Base-by-base conservation (phyloP, 2,329 filamentous ascomycete genomes). In the Calonectria leucothoes region DNA sequence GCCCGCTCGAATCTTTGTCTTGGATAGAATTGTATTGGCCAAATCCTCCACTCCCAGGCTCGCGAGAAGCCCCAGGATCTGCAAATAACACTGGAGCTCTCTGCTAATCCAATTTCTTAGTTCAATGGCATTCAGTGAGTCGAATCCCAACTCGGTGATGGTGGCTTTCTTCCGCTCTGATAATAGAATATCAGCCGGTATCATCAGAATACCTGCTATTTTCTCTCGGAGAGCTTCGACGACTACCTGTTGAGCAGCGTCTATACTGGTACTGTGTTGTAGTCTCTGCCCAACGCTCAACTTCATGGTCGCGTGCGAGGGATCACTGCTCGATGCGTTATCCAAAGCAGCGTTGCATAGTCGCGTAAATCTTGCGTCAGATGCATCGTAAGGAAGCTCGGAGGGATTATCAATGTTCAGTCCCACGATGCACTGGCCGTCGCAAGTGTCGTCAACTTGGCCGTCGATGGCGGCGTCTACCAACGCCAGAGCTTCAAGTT, bases 1-100 rank as follows among this genome's bases (percentile, higher is more conserved):
- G 14, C 42, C n/a, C 6, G 61, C 69, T 23, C 42, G 65, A 42
- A 71, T 61, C 2, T 29, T 37, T 11, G 75, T 78, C 72, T 82
- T 82, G 29, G 74, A 75, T 45, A 82, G 66, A n/a, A 82, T 75
- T 35, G 80, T 37, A 8, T 37, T 68, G 5, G 77, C 76, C 66
- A 82, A 52, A 66, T 81, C 79, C 1, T 37, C 57, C 37, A 82
- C 45, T 25, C 85, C 87, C 2, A 88, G 88, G 76, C 88, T 89
- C 7, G 86, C 88, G 48, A 91, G 81, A 71, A 91, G 79, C 78
- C 91, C 89, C 71, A 91, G 79, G 0, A 91, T 89, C 81, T 91
- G 88, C 77, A 91, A 76, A 67, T 87, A 77, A 3, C 73, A 74
- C 84, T 33, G 83, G 15, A 80, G 64, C 78, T 88, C 87, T 70